These are phyloP conservation scores for Achaetomiella virescens DNA, from an alignment of 495 filamentous ascomycete species.

Conservation along the genomic window DNA sequence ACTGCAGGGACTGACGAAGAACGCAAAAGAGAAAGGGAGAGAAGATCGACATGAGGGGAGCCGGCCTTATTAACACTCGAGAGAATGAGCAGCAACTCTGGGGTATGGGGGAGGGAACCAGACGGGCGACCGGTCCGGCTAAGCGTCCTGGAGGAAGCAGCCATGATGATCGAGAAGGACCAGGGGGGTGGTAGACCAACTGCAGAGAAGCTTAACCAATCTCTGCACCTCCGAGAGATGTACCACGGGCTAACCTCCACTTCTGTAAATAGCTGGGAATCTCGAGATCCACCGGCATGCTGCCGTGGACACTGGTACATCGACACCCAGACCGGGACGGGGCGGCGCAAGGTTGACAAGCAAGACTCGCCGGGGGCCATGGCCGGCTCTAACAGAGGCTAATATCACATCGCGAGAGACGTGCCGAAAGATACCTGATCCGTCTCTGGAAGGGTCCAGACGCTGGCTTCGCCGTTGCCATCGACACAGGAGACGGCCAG, in stretches of 20 bases:
- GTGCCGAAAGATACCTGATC: background rate
- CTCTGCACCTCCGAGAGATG: constrained; percentile 11
- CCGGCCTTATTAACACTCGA: constrained; percentile 21
- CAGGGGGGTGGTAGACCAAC: constrained; percentile 3
- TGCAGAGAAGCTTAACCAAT: constrained; percentile 27
- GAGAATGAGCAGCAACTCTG: constrained; percentile 3
- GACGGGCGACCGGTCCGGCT: constrained; percentile 26
- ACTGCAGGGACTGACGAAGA: constrained; percentile 16
- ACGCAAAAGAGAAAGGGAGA: constrained; percentile 8
- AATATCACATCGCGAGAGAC: constrained; percentile 11
- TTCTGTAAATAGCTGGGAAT: constrained; percentile 21
- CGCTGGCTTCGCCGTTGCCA: background rate
- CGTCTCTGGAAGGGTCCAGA: background rate
- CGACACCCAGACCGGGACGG: constrained; percentile 11
- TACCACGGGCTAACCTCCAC: constrained; percentile 20
- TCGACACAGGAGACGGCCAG: background rate
- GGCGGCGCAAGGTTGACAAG: constrained; percentile 22
- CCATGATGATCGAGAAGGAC: background rate
- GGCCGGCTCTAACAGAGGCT: constrained; percentile 21
- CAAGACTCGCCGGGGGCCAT: constrained; percentile 16
- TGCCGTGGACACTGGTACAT: background rate
- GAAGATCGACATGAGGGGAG: constrained; percentile 12
- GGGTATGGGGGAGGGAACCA: constrained; percentile 11
- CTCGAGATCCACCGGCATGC: background rate
- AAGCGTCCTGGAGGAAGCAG: constrained; percentile 13